Evolutionary conservation across 345 rosid genomes (phyloP).

Genomic region (Isatis tinctoria): DNA sequence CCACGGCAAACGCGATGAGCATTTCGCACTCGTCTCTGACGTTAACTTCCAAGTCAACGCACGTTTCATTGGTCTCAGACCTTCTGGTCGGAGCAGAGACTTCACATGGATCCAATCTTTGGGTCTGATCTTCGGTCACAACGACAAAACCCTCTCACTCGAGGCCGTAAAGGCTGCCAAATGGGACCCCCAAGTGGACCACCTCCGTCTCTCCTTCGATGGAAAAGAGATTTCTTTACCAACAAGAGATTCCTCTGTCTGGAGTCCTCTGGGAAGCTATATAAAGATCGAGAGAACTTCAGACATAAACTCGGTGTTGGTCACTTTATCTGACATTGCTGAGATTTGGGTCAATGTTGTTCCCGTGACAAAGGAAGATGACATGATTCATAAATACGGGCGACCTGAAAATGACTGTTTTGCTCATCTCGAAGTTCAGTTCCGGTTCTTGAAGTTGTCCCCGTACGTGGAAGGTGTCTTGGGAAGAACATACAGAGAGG

Average conservation of each 20-base stretch:
- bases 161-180: slow-evolving; percentile 43
- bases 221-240: slow-evolving; percentile 41
- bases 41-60: slow-evolving; percentile 53
- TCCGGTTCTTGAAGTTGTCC: slow-evolving; percentile 47
- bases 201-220: slow-evolving; percentile 43
- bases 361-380: slow-evolving; percentile 63
- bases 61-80: slow-evolving; percentile 56
- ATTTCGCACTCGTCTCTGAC: slow-evolving; percentile 56
- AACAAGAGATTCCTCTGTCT: slow-evolving; percentile 40
- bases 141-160: slow-evolving; percentile 39
- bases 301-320: slow-evolving; percentile 40
- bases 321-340: slow-evolving; percentile 35
- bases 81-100: slow-evolving; percentile 48
- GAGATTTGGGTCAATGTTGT: slow-evolving; percentile 57
- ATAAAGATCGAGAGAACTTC: slow-evolving; percentile 51
- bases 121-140: slow-evolving; percentile 47
- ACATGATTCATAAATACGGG: slow-evolving; percentile 48
- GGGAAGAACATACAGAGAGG: slow-evolving; percentile 55
- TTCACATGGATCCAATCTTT: slow-evolving; percentile 66
- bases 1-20: slow-evolving; percentile 55
- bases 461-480: slow-evolving; percentile 56
- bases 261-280: slow-evolving; percentile 40
- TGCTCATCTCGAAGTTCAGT: slow-evolving; percentile 62
- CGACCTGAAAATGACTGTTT: slow-evolving; percentile 50
- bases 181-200: slow-evolving; percentile 53